Evolutionary conservation across 768 basidiomycete species (phyloP).

Genomic region (Xerocomellus chrysenteron): DNA sequence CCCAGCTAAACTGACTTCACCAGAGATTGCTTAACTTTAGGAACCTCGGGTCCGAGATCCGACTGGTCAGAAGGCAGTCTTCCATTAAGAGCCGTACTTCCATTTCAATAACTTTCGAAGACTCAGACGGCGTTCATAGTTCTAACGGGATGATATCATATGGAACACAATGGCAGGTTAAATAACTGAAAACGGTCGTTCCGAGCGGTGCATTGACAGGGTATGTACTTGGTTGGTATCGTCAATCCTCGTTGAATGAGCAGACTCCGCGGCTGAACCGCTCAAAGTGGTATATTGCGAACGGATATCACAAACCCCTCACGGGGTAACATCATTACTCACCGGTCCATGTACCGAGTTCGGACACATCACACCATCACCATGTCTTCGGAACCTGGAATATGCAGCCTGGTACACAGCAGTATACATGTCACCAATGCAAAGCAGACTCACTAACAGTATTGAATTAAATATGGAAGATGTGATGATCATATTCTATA

Average conservation of each 20-base stretch:
- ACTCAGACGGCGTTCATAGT: constrained; percentile 21
- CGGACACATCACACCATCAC: background rate
- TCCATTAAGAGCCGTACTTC: background rate
- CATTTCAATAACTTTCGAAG: constrained; percentile 10
- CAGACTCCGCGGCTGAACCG: constrained; percentile 1
- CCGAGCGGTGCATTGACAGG: background rate
- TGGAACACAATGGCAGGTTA: background rate
- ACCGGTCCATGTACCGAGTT: background rate
- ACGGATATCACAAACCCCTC: background rate
- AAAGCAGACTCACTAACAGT: background rate
- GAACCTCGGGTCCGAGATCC: background rate
- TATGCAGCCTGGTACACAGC: background rate
- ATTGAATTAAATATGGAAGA: background rate
- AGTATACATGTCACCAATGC: background rate
- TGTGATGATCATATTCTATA: constrained; percentile 4
- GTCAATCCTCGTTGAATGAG: background rate
- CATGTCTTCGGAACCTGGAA: background rate
- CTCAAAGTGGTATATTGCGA: background rate
- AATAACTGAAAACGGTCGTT: too few relatives aligned
- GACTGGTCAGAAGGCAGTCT: background rate
- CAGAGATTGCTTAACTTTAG: background rate
- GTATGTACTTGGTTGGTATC: background rate
- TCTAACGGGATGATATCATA: background rate
- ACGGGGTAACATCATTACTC: background rate
- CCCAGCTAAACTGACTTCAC: background rate